A percentile compares a stretch with the other conserved stretches of the same genome.
Conservation (phyloP, 2,329 filamentous ascomycete species). For the Sphaceloma murrayae region DNA sequence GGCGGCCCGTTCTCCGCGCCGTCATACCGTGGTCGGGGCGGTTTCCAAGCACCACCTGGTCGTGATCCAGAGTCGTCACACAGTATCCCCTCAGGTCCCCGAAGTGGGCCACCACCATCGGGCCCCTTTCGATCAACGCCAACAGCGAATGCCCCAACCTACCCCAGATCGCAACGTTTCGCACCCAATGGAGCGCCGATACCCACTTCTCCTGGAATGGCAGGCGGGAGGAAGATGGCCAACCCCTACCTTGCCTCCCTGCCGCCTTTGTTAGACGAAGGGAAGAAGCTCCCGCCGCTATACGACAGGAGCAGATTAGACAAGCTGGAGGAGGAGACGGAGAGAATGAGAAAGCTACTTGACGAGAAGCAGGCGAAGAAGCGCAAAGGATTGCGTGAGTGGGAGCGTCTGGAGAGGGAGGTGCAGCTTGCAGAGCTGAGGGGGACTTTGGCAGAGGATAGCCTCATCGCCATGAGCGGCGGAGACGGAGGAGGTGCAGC, state of each 20-base stretch:
- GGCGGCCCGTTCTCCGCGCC: conserved; percentile 18
- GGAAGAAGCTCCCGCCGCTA: conserved; percentile 34
- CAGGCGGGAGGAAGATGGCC: conserved; percentile 4
- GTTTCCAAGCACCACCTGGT: conserved; percentile 18
- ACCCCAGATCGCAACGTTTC: conserved; percentile 17
- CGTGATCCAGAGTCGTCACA: conserved; percentile 15
- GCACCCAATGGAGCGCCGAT: background rate
- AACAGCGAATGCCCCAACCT: conserved; percentile 7
- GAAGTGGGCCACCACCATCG: conserved; percentile 20
- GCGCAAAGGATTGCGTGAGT: conserved; percentile 36
- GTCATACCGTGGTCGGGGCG: conserved; percentile 26
- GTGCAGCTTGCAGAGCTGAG: conserved; percentile 36
- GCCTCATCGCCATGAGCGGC: conserved; percentile 34
- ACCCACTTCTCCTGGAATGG: conserved; percentile 6
- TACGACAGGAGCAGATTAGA: conserved; percentile 36
- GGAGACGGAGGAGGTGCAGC: conserved; percentile 31
- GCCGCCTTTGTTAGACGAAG: conserved; percentile 37
- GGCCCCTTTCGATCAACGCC: conserved; percentile 15
- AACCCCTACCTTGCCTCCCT: conserved; percentile 34
- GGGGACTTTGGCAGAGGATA: conserved; percentile 39
- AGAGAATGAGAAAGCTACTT: conserved; percentile 37
- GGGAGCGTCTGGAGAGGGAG: conserved; percentile 38
- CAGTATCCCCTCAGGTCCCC: conserved; percentile 28
- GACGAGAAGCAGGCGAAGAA: conserved; percentile 39
- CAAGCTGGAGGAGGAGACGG: conserved; percentile 40